Percentiles rank a stretch among this genome's conserved stretches.
phyloP scores from a whole-genome alignment of 2,329 filamentous ascomycete species.

The Monosporascus sp. region DNA sequence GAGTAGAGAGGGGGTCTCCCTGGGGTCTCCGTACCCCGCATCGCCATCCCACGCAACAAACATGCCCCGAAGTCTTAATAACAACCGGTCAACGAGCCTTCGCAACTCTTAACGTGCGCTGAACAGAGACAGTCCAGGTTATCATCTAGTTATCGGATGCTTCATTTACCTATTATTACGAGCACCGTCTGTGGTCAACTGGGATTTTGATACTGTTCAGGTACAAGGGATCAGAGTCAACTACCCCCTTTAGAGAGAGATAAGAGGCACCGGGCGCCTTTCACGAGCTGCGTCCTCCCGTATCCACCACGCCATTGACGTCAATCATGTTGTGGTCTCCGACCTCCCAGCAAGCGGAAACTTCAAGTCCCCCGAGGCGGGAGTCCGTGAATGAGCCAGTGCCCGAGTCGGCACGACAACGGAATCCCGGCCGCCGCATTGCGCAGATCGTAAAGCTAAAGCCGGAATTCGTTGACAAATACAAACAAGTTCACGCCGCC shows the following conservation, averaged over 20 bases:
- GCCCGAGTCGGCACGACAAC: slow-evolving; percentile 21
- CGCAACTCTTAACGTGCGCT: too few relatives aligned
- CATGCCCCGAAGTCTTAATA: background rate
- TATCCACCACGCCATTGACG: background rate
- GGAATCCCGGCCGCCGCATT: slow-evolving; percentile 49
- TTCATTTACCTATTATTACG: background rate
- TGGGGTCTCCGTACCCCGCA: background rate
- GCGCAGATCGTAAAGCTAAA: slow-evolving; percentile 70
- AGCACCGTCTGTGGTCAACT: too few relatives aligned
- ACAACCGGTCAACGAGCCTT: too few relatives aligned
- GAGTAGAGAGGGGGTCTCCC: too few relatives aligned
- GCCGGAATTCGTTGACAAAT: slow-evolving; percentile 58
- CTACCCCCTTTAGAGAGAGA: too few relatives aligned
- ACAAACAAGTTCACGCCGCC: slow-evolving; percentile 66
- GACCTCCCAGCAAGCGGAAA: background rate
- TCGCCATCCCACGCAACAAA: background rate
- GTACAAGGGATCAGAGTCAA: too few relatives aligned
- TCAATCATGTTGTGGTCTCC: background rate
- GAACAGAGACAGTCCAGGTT: too few relatives aligned
- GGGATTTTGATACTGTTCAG: too few relatives aligned
- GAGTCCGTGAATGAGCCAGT: slow-evolving; percentile 1
- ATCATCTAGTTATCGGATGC: background rate
- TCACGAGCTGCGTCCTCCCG: background rate
- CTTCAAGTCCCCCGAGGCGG: background rate
- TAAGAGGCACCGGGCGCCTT: too few relatives aligned